Conservation (phyloP, 345 rosid species). For the Adansonia digitata region DNA sequence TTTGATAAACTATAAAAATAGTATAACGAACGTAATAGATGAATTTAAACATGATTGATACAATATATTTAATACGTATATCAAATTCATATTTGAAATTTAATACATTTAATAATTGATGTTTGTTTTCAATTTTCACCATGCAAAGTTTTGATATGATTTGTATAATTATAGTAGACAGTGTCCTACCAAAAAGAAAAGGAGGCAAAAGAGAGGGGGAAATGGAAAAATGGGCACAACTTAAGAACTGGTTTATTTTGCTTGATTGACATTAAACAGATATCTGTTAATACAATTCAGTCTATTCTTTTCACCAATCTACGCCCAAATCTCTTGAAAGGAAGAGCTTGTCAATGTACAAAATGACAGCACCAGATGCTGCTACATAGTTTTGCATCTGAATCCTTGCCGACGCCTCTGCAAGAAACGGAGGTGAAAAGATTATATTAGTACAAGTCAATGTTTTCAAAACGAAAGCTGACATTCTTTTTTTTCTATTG, state of each 20-base stretch:
- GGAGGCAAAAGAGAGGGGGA: neutral
- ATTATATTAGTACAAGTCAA: neutral
- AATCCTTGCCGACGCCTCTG: constrained; percentile 71
- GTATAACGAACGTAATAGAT: no score
- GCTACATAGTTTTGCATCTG: constrained; percentile 61
- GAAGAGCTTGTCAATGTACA: constrained; percentile 65
- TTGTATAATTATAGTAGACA: neutral
- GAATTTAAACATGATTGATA: no score
- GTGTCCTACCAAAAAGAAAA: neutral
- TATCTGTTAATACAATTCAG: neutral
- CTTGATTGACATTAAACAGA: neutral
- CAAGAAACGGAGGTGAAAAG: neutral
- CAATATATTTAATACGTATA: no score
- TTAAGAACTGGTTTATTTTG: neutral
- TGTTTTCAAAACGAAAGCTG: neutral
- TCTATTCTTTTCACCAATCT: constrained; percentile 60
- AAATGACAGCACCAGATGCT: constrained; percentile 53
- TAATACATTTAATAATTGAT: neutral
- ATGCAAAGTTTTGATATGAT: neutral
- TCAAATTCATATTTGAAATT: no score
- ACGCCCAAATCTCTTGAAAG: constrained; percentile 62
- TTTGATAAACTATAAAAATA: no score
- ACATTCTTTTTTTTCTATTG: neutral
- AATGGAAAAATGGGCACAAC: neutral
- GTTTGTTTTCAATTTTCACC: neutral